phyloP scores from a whole-genome alignment of 805 yeast species.

The Brettanomyces anomalus region DNA sequence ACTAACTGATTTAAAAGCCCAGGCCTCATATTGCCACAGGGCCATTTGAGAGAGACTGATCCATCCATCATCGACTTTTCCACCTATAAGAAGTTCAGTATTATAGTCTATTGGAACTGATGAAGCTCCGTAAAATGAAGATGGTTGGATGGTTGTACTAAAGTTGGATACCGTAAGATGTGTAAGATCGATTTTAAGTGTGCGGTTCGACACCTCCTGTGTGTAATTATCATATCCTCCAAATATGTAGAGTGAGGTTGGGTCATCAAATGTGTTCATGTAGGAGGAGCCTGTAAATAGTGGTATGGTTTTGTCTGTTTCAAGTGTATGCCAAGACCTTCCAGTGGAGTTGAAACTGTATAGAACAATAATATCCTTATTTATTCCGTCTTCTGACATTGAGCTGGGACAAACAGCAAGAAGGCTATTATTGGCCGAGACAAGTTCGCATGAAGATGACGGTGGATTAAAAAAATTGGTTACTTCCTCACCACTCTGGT shows the following conservation, averaged over 20 bases:
- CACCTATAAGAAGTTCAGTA: conserved; percentile 54
- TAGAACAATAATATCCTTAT: not conserved
- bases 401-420: conserved; percentile 18
- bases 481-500: conserved; percentile 13
- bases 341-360: conserved; percentile 4
- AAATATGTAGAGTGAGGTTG: conserved; percentile 38
- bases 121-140: conserved; percentile 45
- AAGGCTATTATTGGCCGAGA: conserved; percentile 10
- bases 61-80: conserved; percentile 56
- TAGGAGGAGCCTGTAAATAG: conserved; percentile 29
- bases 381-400: not conserved
- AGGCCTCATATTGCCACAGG: conserved; percentile 57
- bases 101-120: conserved; percentile 33
- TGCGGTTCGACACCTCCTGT: conserved; percentile 28
- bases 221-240: conserved; percentile 35
- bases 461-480: conserved; percentile 15
- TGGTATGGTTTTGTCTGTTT: conserved; percentile 8
- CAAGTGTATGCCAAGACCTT: conserved; percentile 18
- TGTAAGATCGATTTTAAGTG: conserved; percentile 35
- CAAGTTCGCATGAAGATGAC: conserved; percentile 12
- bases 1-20: conserved; percentile 47
- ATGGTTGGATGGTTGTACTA: conserved; percentile 43
- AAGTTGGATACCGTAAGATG: conserved; percentile 29
- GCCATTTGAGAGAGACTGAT: conserved; percentile 67
- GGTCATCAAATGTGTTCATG: conserved; percentile 30